Evolutionary conservation across 139 green algal species (phyloP).

Genomic region (Tetraselmis striata): DNA sequence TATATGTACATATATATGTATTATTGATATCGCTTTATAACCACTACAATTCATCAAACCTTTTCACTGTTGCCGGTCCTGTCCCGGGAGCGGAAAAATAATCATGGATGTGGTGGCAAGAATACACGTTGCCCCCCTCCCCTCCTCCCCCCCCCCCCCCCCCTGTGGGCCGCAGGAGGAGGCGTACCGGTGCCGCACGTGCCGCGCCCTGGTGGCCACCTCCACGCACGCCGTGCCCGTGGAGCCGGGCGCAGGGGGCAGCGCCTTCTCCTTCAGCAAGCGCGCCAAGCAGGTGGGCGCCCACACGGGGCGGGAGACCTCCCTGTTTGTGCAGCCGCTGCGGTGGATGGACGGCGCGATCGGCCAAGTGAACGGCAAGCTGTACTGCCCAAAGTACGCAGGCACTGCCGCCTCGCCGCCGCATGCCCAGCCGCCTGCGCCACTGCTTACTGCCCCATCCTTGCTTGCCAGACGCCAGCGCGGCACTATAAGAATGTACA

Average conservation of each 20-base stretch:
- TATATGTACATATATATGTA: no score
- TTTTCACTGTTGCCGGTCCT: no score
- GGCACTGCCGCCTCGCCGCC: no score
- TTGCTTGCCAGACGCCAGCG: no score
- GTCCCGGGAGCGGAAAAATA: no score
- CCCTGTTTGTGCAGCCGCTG: slow-evolving; percentile 9
- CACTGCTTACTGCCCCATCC: no score
- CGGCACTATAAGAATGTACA: no score
- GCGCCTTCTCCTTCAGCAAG: neutral
- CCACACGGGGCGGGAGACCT: neutral
- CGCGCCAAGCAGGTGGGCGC: neutral
- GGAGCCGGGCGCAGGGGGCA: neutral
- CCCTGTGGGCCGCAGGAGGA: neutral
- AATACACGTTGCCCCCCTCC: neutral
- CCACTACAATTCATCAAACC: no score
- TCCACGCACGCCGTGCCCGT: slow-evolving; percentile 1
- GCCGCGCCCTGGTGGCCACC: slow-evolving; percentile 1
- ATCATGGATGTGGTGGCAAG: neutral
- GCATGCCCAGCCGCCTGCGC: no score
- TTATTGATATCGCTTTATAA: no score
- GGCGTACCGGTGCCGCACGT: slow-evolving; percentile 1
- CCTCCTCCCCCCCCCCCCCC: neutral
- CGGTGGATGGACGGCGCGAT: neutral
- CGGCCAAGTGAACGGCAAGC: neutral
- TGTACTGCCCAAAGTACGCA: slow-evolving; percentile 2